phyloP scores from a whole-genome alignment of 176 grass and related monocot species.

The Pontederia crassipes region DNA sequence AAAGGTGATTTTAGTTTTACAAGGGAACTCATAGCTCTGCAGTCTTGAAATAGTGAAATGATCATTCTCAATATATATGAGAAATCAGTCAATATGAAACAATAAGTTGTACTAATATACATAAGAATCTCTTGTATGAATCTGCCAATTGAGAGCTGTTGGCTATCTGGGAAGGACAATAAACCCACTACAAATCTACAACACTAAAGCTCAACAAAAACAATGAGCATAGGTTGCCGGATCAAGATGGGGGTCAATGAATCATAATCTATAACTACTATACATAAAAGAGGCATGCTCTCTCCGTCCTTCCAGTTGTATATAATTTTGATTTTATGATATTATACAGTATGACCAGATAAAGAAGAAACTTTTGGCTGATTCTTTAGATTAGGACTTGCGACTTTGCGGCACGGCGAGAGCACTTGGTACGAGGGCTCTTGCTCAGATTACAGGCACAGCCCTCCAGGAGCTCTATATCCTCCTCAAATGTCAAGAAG shows the following conservation, averaged over 20 bases:
- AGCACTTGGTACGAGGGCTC: conserved; percentile 43
- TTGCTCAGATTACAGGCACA: conserved; percentile 36
- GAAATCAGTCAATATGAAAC: too few relatives aligned
- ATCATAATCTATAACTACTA: background rate
- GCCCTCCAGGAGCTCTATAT: conserved; percentile 35
- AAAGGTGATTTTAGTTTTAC: too few relatives aligned
- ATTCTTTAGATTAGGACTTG: conserved; percentile 21
- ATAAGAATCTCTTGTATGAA: too few relatives aligned
- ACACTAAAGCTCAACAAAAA: conserved; percentile 8
- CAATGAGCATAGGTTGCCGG: conserved; percentile 1
- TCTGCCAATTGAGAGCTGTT: too few relatives aligned
- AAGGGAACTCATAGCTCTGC: too few relatives aligned
- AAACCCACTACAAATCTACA: too few relatives aligned
- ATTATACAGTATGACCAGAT: background rate
- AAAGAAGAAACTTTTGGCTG: conserved; percentile 24
- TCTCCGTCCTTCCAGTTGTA: background rate
- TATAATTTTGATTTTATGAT: too few relatives aligned
- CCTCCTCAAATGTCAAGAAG: conserved; percentile 41
- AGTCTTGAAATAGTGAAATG: too few relatives aligned
- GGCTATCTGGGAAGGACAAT: too few relatives aligned
- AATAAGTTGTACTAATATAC: too few relatives aligned
- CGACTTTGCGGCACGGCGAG: conserved; percentile 36
- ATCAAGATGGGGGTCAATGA: background rate
- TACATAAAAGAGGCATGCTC: background rate
- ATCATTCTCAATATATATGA: too few relatives aligned